A percentile compares a stretch with the other conserved stretches of the same genome.
Evolutionary conservation across 1,284 basidiomycete species (phyloP).

Genomic region (Vanrija pseudolonga): DNA sequence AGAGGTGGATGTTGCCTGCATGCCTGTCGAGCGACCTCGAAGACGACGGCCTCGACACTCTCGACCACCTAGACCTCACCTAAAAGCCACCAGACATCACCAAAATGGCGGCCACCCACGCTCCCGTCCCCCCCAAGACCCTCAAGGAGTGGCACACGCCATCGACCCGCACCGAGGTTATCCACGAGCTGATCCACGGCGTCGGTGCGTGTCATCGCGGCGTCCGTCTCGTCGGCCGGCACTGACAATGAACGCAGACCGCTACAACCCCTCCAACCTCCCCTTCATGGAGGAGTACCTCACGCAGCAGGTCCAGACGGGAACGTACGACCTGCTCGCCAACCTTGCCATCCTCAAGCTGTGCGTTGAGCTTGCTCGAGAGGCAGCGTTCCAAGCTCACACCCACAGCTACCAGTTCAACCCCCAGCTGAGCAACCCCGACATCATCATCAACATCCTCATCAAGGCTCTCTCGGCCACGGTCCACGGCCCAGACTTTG

Average conservation of each 20-base stretch:
- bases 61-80: background rate
- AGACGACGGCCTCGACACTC: background rate
- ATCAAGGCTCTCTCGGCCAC: slow-evolving; percentile 84
- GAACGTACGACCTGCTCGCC: slow-evolving; percentile 88
- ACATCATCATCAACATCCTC: slow-evolving; percentile 90
- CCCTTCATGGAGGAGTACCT: slow-evolving; percentile 91
- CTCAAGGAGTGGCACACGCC: slow-evolving; percentile 55
- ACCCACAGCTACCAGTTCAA: slow-evolving; percentile 89
- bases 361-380: slow-evolving; percentile 51
- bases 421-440: slow-evolving; percentile 84
- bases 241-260: slow-evolving; percentile 59
- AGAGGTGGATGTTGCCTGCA: background rate
- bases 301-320: slow-evolving; percentile 80
- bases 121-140: slow-evolving; percentile 34
- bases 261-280: slow-evolving; percentile 93
- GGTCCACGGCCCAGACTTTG: slow-evolving; percentile 72
- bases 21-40: slow-evolving; percentile 1
- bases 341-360: slow-evolving; percentile 77
- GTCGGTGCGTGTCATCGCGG: slow-evolving; percentile 67
- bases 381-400: background rate
- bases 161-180: slow-evolving; percentile 70
- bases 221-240: background rate
- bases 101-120: slow-evolving; percentile 28
- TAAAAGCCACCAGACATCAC: slow-evolving; percentile 9
- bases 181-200: slow-evolving; percentile 84